Base-by-base conservation (phyloP, 2,329 filamentous ascomycete species). In the Fusarium clavum region DNA sequence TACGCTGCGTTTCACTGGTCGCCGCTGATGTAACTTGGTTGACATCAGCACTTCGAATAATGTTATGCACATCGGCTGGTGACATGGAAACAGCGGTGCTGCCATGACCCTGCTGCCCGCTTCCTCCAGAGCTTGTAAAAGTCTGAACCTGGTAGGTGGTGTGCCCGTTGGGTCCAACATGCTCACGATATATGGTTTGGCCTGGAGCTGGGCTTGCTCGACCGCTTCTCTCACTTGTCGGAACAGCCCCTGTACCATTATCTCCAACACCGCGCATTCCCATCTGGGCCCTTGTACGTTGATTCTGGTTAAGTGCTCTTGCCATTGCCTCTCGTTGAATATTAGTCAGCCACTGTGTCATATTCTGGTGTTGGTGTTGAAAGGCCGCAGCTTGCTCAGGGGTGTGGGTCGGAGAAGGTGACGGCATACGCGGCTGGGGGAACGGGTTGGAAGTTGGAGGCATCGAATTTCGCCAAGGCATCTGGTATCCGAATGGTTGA, bases 1-100 rank as follows among this genome's bases (percentile, higher is more conserved):
- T 87, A 57, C 85, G 81, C 45, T 86, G 84, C 83, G 87, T 85
- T 38, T 85, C 83, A 68, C 81, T 83, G 8, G 83, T 79, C 79
- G 85, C 84, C 51, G 83, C 83, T 53, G 81, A 80, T 3, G 83
- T 80, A 5, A 83, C 82, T 68, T 85, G 81, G 34, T 75, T 79
- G 25, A 81, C 78, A 72, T 87, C 85, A 8, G 82, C 82, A 34
- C 78, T 78, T 30, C 83, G 82, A 13, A 86, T 72, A 30, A 85
- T 81, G 57, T 80, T 84, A 49, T 84, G 83, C 5, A 84, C 77
- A 16, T 87, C 85, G 25, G 77, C 74, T 5, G 81, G 76, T 14
- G 83, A 81, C 30, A 85, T 73, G 10, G 76, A 77, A 14, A 74
- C 75, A 40, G 73, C 69, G 5, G 69, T 60, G n/a, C 46, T 41